Base-by-base conservation (phyloP, 2,329 filamentous ascomycete genomes). In the Ophiognomonia clavigignenti-juglandacearum region DNA sequence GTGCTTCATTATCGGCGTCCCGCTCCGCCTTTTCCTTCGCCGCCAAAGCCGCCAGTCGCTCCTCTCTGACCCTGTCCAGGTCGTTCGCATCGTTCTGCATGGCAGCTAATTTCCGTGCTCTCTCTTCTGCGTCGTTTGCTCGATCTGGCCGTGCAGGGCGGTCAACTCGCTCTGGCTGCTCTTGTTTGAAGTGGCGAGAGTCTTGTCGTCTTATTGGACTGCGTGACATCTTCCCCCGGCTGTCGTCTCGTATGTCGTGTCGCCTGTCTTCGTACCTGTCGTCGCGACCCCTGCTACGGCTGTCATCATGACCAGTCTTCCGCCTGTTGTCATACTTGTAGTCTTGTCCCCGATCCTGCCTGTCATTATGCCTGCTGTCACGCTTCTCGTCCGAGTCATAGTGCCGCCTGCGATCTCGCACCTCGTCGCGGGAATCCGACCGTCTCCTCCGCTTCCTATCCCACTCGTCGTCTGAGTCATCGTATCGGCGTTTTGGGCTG, bases 41-140 rank as follows among this genome's bases (percentile, higher is more conserved):
- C 20, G 80, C 82, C 16, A 91, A 68, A 1, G 80, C 80, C 0
- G 80, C 78, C 9, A 95, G 69, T 20, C 88, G 78, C 50, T 77
- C 74, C 54, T 79, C 78, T 26, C 89, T 82, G 55, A 86, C 82
- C n/a, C 71, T 61, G 56, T 92, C 86, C 39, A 95, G 70, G 10
- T 85, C 79, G 1, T 73, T 75, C 4, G 86, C 86, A 23, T 82
- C 83, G 16, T 77, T 75, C 61, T 87, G 84, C 86, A 90, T 89
- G 8, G 81, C 83, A 14, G 82, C 85, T 16, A 89, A 66, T 61
- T 82, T 87, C 20, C 77, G 75, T 11, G 82, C 80, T n/a, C 75
- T 73, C 52, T 85, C 82, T 19, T 79, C 76, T 18, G 75, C 75
- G 6, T 61, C 64, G 4, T 66, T 64, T 14, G 56, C 40, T 45